Conservation (phyloP, 2,329 filamentous ascomycete genomes). For the Fusarium nurragi region DNA sequence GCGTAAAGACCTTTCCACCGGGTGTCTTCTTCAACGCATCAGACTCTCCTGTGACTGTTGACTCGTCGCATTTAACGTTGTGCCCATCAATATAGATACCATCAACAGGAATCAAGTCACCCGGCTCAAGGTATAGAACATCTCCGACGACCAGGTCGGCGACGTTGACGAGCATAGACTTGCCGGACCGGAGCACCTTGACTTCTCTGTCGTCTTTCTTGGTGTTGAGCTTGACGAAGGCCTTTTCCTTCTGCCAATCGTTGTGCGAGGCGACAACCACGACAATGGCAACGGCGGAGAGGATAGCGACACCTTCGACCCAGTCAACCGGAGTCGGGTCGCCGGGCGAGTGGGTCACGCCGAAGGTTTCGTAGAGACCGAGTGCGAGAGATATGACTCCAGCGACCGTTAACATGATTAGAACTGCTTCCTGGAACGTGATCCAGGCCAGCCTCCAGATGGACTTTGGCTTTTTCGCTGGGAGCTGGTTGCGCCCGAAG, state of each 20-base stretch:
- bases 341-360: not conserved
- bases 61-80: conserved; percentile 25
- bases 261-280: conserved; percentile 22
- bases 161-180: conserved; percentile 17
- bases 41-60: conserved; percentile 74
- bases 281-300: conserved; percentile 16
- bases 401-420: conserved; percentile 18
- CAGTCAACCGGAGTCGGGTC: conserved; percentile 25
- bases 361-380: conserved; percentile 17
- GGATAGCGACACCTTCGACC: conserved; percentile 24
- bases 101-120: conserved; percentile 18
- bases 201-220: conserved; percentile 29
- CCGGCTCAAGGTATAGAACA: conserved; percentile 18
- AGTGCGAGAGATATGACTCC: conserved; percentile 18
- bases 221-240: conserved; percentile 22
- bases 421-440: conserved; percentile 17
- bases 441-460: conserved; percentile 26
- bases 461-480: conserved; percentile 15
- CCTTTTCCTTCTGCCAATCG: conserved; percentile 26
- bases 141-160: conserved; percentile 14
- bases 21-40: conserved; percentile 75
- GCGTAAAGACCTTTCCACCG: conserved; percentile 73
- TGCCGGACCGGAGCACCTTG: conserved; percentile 22
- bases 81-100: conserved; percentile 24
- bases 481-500: conserved; percentile 13